Evolutionary conservation across 1,139 yeast genomes (phyloP), one percentile per base, ranked within the genome.

Genomic region (Pneumocystis jirovecii): DNA sequence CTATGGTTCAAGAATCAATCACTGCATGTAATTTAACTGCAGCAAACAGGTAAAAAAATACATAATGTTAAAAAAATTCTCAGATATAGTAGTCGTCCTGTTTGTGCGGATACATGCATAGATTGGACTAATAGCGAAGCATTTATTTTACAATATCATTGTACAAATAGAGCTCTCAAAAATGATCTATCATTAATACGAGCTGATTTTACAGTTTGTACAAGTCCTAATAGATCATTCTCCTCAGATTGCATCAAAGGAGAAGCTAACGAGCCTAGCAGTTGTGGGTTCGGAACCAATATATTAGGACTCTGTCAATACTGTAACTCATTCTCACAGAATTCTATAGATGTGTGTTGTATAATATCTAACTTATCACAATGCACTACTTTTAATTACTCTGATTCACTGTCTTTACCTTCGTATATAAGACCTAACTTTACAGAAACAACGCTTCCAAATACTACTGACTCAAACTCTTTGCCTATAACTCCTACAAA

Each of bases 41-140:
- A 12, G 64, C 29, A 25, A 31, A 39, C 6, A 56, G 42, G 29
- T 56, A 60, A 31, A 42, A 29, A 25, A 39, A 1, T 21, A 19
- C 21, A 25, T 10, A 10, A 10, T 60, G 10, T 21, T 31, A 60
- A 10, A 2, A 5, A 21, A 50, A 42, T 29, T 60, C 8, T 29
- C 29, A 42, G 31, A 4, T 21, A 39, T 15, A 39, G 10, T 42
- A 60, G 61, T 21, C 61, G 7, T 31, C 63, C 65, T 17, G 66
- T 61, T 42, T 65, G 67, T 57, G 67, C 67, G 17, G 61, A 35
- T 31, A 65, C 67, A 12, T 65, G 67, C 37, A 62, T 57, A 8
- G 62, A 37, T 37, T 65, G 63, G 44, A 61, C 63, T n/a, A 60
- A 37, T 17, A 57, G 63, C 4, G 19, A 44, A 29, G 61, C 60